A percentile compares a stretch with the other conserved stretches of the same genome.
These are phyloP conservation scores for Nectriaceae sp. DNA, from an alignment of 2,329 filamentous ascomycete genomes.

Conservation along the genomic window DNA sequence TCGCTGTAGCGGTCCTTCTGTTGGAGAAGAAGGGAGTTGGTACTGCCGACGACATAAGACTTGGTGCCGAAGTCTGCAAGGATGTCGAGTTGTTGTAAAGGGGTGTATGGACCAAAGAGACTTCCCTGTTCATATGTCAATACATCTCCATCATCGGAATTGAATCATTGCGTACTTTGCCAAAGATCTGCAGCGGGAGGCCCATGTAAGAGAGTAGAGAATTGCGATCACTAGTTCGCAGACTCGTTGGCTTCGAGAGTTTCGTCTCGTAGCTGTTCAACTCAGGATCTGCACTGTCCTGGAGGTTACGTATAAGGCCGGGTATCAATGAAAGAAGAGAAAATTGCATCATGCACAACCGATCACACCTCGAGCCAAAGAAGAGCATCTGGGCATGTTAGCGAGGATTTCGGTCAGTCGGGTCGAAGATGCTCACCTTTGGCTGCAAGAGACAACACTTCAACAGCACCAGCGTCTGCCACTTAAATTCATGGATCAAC, in stretches of 20 bases:
- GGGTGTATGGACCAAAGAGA: slow-evolving; percentile 95
- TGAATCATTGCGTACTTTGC: slow-evolving; percentile 61
- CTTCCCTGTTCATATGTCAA: slow-evolving; percentile 63
- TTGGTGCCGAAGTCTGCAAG: slow-evolving; percentile 93
- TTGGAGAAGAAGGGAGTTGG: slow-evolving; percentile 89
- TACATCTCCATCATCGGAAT: neutral
- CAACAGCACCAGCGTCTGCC: slow-evolving; percentile 90
- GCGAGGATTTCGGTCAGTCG: neutral
- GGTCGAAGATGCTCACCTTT: slow-evolving; percentile 76
- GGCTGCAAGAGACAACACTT: slow-evolving; percentile 93
- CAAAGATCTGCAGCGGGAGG: slow-evolving; percentile 90
- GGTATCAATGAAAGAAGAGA: slow-evolving; percentile 94
- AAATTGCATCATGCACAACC: slow-evolving; percentile 98
- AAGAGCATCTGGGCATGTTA: slow-evolving; percentile 78
- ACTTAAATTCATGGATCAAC: slow-evolving; percentile 90
- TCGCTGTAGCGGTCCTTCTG: slow-evolving; percentile 97
- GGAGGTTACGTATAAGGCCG: slow-evolving; percentile 84
- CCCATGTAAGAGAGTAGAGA: slow-evolving; percentile 95
- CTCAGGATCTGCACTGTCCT: slow-evolving; percentile 94
- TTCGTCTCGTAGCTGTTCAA: slow-evolving; percentile 80
- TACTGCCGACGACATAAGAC: slow-evolving; percentile 96
- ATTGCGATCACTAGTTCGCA: slow-evolving; percentile 87
- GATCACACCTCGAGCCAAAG: slow-evolving; percentile 94
- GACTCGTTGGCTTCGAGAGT: slow-evolving; percentile 74
- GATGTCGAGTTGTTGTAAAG: slow-evolving; percentile 91